These are phyloP conservation scores for Colletotrichum gigasporum DNA, from an alignment of 2,329 filamentous ascomycete species.

Conservation along the genomic window DNA sequence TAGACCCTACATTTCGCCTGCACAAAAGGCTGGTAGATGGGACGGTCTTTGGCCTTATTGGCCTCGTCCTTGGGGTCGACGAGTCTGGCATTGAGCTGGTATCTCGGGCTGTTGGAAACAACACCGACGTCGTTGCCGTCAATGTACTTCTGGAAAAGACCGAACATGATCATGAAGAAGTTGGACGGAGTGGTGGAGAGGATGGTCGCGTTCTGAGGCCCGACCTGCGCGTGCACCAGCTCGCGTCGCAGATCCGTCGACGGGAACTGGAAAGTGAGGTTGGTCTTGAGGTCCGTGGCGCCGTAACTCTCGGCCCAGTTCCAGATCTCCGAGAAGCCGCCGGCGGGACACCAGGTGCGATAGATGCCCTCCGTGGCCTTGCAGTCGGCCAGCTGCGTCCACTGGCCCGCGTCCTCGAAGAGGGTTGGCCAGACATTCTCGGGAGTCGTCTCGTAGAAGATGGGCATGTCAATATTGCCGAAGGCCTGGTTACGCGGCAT, in stretches of 20 bases:
- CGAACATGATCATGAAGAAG: background rate
- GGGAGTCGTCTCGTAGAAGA: background rate
- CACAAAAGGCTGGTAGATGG: slow-evolving; percentile 3
- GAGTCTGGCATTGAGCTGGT: background rate
- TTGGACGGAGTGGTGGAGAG: background rate
- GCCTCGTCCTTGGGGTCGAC: background rate
- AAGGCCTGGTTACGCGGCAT: background rate
- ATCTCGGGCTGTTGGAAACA: background rate
- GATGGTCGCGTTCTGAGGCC: background rate
- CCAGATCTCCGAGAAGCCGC: background rate
- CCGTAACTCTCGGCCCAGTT: slow-evolving; percentile 5
- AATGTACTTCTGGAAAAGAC: no score
- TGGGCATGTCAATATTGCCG: background rate
- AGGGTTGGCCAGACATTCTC: background rate
- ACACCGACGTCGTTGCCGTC: background rate
- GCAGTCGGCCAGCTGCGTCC: background rate
- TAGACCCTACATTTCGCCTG: background rate
- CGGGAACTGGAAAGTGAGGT: slow-evolving; percentile 1
- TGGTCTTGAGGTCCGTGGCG: background rate
- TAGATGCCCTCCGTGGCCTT: background rate
- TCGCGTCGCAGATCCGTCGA: slow-evolving; percentile 3
- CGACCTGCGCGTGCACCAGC: background rate
- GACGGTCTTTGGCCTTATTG: background rate
- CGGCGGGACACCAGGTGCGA: background rate
- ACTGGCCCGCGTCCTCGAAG: background rate